Evolutionary conservation across 2,329 filamentous ascomycete genomes (phyloP).

Genomic region (Pseudophaeomoniella oleicola): DNA sequence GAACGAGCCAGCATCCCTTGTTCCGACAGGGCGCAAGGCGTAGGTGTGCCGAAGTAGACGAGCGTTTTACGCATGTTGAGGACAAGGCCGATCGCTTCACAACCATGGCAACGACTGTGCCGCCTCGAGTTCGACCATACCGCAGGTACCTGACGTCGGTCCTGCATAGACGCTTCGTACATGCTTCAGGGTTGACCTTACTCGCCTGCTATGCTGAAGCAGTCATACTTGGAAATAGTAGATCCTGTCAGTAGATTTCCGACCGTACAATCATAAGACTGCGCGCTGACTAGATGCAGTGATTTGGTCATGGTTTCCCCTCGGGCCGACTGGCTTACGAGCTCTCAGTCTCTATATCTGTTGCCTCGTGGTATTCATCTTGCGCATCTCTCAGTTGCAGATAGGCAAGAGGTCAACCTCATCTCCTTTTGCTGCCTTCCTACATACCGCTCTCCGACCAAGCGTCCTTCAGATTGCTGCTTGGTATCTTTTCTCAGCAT

Average conservation of each 20-base stretch:
- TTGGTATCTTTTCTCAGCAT: constrained; percentile 66
- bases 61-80: too few relatives aligned
- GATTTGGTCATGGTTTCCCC: constrained; percentile 75
- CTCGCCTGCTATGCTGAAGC: constrained; percentile 60
- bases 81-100: too few relatives aligned
- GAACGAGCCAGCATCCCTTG: too few relatives aligned
- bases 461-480: constrained; percentile 54
- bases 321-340: constrained; percentile 62
- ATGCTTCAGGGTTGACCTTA: constrained; percentile 56
- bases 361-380: constrained; percentile 62
- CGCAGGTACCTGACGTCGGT: constrained; percentile 84
- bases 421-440: constrained; percentile 52
- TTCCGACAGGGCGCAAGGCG: too few relatives aligned
- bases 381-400: constrained; percentile 75
- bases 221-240: constrained; percentile 53
- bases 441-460: constrained; percentile 37
- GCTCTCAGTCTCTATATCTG: constrained; percentile 62
- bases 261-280: not conserved
- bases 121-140: constrained; percentile 38
- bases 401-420: constrained; percentile 56
- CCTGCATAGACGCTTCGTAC: constrained; percentile 73
- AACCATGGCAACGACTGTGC: constrained; percentile 20
- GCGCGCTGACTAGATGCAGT: constrained; percentile 29
- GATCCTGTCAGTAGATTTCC: constrained; percentile 48
- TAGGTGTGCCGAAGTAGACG: too few relatives aligned